Conservation (phyloP, 192 early-diverging fungal genomes). For the Anaeromyces robustus region DNA sequence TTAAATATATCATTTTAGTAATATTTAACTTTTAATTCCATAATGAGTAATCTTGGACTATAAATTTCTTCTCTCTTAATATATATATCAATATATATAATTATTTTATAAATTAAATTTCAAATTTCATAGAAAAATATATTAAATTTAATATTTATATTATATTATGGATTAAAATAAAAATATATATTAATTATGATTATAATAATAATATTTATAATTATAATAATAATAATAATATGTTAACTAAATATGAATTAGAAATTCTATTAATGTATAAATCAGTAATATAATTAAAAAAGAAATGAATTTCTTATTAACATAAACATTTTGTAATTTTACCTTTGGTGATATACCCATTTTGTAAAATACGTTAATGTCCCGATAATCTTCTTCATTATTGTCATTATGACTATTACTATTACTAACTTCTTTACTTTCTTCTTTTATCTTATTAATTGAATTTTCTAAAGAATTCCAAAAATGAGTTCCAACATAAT, state of each 20-base stretch:
- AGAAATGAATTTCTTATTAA: background rate
- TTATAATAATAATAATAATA: no score
- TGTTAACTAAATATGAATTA: no score
- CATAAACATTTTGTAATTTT: background rate
- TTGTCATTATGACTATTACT: constrained; percentile 24
- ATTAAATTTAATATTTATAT: no score
- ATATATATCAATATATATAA: no score
- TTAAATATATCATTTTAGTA: no score
- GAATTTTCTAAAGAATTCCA: constrained; percentile 71
- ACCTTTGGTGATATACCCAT: constrained; percentile 22
- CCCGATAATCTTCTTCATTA: constrained; percentile 14
- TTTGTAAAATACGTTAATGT: constrained; percentile 40
- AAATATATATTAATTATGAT: no score
- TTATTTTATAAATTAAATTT: no score
- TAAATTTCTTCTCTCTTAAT: constrained; percentile 46
- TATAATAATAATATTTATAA: no score
- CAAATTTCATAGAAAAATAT: no score
- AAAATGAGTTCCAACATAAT: constrained; percentile 79
- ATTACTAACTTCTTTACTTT: constrained; percentile 20
- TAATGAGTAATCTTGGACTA: constrained; percentile 62
- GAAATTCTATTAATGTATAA: no score
- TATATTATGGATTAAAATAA: no score
- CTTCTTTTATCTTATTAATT: background rate
- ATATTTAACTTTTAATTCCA: constrained; percentile 54
- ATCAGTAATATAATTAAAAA: no score